Evolutionary conservation across 2,329 filamentous ascomycete species (phyloP), one percentile per base, ranked within the genome.

Genomic region (Didymella arachidicola): DNA sequence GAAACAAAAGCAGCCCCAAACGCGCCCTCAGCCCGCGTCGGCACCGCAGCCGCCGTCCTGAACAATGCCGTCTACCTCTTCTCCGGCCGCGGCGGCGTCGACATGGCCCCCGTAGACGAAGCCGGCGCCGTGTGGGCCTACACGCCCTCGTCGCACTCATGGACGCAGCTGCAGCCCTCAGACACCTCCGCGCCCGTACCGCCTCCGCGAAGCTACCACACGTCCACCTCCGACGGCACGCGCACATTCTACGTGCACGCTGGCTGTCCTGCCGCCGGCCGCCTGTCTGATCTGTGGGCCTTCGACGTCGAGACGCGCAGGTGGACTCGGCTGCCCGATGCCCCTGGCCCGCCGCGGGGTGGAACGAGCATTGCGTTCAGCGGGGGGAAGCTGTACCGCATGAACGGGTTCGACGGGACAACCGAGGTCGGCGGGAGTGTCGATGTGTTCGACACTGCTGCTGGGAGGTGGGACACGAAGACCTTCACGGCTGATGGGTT

Each of bases 361-460:
- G 91, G 90, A 1, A 80, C 89, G 0, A 85, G 86, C 4, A 86
- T 96, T 26, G 86, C 88, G 1, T 83, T 88, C 51, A 83, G 82
- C 43, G 82, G 84, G 53, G 86, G 85, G 25, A 84, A 86, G 25
- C 75, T 96, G 7, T 96, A 89, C 77, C 84, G 92, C 27, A 93
- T 92, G 79, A 91, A 92, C 61, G 92, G 92, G 0, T 94, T 89
- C 67, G 90, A 94, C 73, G 91, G 90, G 0, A 79, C 82, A 43
- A 79, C 71, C 0, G 89, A 93, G 69, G 80, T 91, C 46, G 91
- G 91, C 16, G 91, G 90, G 0, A 82, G 83, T 58, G 71, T 96
- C 12, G 91, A 96, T 70, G 83, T 89, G 2, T 86, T 79, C 59
- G 72, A 81, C 25, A 65, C 75, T 0, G 62, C 61, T 6, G 63